Base-by-base conservation (phyloP, 805 yeast genomes). In the Cyberlindnera suaveolens region DNA sequence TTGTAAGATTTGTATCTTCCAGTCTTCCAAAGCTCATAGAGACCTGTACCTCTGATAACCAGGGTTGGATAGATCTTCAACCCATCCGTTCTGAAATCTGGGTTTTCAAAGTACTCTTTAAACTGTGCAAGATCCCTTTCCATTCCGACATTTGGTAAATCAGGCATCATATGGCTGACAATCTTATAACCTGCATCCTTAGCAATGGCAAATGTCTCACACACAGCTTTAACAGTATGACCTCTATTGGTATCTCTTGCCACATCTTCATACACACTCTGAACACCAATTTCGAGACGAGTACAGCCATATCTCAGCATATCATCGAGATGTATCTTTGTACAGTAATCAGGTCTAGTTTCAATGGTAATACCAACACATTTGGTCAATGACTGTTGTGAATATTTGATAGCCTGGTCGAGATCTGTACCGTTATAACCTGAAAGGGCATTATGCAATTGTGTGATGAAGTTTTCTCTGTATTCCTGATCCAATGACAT, bases 131-230 rank as follows among this genome's bases (percentile, higher is more conserved):
- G 69, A 62, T 93, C 99, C 62, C 99, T 78, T 66, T 93, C 99
- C 96, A 91, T 87, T 16, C 98, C 99, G 46, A 93, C 97, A 58
- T 93, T 93, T 15, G 99, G 99, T 56, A 93, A 72, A 70, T 93
- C 99, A 14, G 99, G 99, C 99, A 93, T 93, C 99, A 93, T 93
- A 67, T 93, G 99, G 51, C 95, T 82, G 19, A 93, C 99, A 42
- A 93, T 96, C 62, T 93, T 93, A 66, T 90, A 93, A 13, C 99
- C 99, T 1, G 99, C 91, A 65, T 93, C 99, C 62, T 93, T 93
- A n/a, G 98, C 95, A 37, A 85, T 78, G 1, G 87, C 86, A 69
- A 93, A 93, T 0, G 98, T 93, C 60, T 91, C 95, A 65, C 96
- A 86, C 9, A 93, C 99, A 2, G 98, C 80, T 62, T 82, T 84